These are phyloP conservation scores for Yamadazyma laniorum DNA, from an alignment of 805 yeast genomes.

Conservation along the genomic window DNA sequence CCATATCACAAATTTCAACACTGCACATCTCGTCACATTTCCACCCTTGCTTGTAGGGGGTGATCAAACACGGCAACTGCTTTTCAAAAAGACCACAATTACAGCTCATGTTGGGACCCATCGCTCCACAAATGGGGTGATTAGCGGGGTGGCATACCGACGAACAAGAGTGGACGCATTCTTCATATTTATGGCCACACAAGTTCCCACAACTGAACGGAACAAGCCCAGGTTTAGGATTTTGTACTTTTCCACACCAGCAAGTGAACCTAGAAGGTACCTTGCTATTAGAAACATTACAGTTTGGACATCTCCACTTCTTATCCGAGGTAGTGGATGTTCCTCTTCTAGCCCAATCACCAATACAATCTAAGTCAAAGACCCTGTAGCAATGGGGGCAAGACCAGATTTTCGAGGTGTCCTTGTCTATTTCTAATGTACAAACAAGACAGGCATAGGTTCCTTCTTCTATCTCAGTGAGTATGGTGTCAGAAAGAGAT, in stretches of 20 bases:
- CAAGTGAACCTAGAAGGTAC: slow-evolving; percentile 64
- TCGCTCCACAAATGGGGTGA: slow-evolving; percentile 76
- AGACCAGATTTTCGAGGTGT: slow-evolving; percentile 66
- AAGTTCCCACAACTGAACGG: slow-evolving; percentile 92
- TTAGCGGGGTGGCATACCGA: slow-evolving; percentile 86
- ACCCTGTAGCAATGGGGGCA: slow-evolving; percentile 78
- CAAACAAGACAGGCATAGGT: slow-evolving; percentile 84
- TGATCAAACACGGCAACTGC: slow-evolving; percentile 71
- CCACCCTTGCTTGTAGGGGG: slow-evolving; percentile 70
- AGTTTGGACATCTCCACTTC: slow-evolving; percentile 86
- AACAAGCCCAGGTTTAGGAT: slow-evolving; percentile 50
- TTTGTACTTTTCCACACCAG: slow-evolving; percentile 82
- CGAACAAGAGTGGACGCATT: slow-evolving; percentile 74
- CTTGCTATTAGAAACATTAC: slow-evolving; percentile 52
- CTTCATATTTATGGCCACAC: slow-evolving; percentile 54
- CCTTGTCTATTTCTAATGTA: slow-evolving; percentile 71
- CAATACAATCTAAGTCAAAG: slow-evolving; percentile 80
- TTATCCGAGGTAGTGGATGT: slow-evolving; percentile 55
- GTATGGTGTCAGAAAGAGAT: slow-evolving; percentile 35
- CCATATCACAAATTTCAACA: slow-evolving; percentile 59
- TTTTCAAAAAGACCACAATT: slow-evolving; percentile 66
- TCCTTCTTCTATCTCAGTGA: slow-evolving; percentile 62
- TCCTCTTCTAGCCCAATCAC: slow-evolving; percentile 82
- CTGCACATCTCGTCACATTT: slow-evolving; percentile 61
- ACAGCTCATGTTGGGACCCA: slow-evolving; percentile 70